Evolutionary conservation across 1,284 basidiomycete genomes (phyloP), one percentile per base, ranked within the genome.

Genomic region (Cryptococcus hybrid): DNA sequence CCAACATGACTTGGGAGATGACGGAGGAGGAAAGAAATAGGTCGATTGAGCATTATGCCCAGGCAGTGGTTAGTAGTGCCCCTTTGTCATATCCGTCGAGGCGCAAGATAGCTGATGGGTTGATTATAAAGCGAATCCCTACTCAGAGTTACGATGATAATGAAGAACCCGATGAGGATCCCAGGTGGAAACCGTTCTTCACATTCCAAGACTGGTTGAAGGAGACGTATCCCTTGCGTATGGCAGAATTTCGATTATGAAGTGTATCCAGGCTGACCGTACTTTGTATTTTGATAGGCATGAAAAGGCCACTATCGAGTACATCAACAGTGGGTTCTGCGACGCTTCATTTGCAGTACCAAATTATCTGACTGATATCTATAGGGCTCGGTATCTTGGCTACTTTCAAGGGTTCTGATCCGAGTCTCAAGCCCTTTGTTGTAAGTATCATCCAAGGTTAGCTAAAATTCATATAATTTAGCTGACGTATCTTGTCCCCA

Each of bases 361-460:
- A 34, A 34, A 15, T 5, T 35, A 12, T 7, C 38, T 45, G 36
- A 46, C 42, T 30, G 46, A 46, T 9, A 7, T 44, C n/a, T 11
- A 13, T 47, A 73, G 70, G 72, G 1, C 73, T 81, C 36, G 81
- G 80, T 36, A 76, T 82, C 35, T 54, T 82, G 5, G 79, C 78
- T 53, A 82, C 80, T 0, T 77, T 80, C 60, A 53, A 77, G 42
- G 81, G 81, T 3, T 70, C 73, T 3, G 78, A 82, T 53, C 58
- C 67, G 5, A 59, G 62, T n/a, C 73, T 82, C 49, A 80, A 82
- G 58, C 81, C 81, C 0, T 7, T 60, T 82, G 1, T 59, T 79
- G 67, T 68, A 44, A 54, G 67, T 53, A 15, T 18, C 3, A 12
- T 52, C 30, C 12, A 13, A 6, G 18, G 24, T 49, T 40, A 55